These are phyloP conservation scores for Arthrocladium fulminans DNA, from an alignment of 2,329 filamentous ascomycete genomes.

Conservation along the genomic window DNA sequence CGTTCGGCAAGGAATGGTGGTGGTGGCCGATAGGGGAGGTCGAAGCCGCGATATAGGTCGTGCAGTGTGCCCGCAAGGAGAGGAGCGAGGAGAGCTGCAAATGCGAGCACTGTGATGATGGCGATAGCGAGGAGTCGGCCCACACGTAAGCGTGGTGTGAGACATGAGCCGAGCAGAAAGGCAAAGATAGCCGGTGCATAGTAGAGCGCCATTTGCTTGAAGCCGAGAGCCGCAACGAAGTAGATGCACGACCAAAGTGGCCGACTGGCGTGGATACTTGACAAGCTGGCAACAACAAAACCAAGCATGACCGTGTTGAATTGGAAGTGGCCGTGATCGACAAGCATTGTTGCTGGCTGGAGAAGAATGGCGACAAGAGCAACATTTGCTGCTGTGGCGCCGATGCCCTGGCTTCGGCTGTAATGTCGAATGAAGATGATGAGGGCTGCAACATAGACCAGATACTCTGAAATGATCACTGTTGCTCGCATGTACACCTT, in stretches of 20 bases:
- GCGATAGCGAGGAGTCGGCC: slow-evolving; percentile 66
- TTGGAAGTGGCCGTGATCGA: slow-evolving; percentile 94
- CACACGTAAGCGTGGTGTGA: slow-evolving; percentile 63
- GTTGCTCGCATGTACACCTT: slow-evolving; percentile 96
- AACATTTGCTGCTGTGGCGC: slow-evolving; percentile 72
- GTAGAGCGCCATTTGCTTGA: slow-evolving; percentile 99
- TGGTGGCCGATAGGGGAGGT: slow-evolving; percentile 50
- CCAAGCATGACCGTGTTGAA: slow-evolving; percentile 99
- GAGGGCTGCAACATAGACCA: slow-evolving; percentile 76
- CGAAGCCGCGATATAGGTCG: slow-evolving; percentile 57
- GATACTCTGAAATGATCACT: slow-evolving; percentile 81
- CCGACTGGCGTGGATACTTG: slow-evolving; percentile 75
- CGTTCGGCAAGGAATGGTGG: slow-evolving; percentile 55
- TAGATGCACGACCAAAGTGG: slow-evolving; percentile 85
- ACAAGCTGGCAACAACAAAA: slow-evolving; percentile 74
- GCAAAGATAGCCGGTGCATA: slow-evolving; percentile 90
- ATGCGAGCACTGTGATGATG: slow-evolving; percentile 61
- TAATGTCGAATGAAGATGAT: slow-evolving; percentile 79
- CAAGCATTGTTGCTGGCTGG: slow-evolving; percentile 81
- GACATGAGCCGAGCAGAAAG: slow-evolving; percentile 76
- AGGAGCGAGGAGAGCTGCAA: slow-evolving; percentile 66
- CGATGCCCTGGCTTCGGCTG: slow-evolving; percentile 64
- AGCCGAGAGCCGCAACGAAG: slow-evolving; percentile 87
- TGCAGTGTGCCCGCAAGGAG: slow-evolving; percentile 63
- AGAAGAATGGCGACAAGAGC: slow-evolving; percentile 83